phyloP scores from a whole-genome alignment of 768 basidiomycete genomes.

The Leucosporidium yakuticum region DNA sequence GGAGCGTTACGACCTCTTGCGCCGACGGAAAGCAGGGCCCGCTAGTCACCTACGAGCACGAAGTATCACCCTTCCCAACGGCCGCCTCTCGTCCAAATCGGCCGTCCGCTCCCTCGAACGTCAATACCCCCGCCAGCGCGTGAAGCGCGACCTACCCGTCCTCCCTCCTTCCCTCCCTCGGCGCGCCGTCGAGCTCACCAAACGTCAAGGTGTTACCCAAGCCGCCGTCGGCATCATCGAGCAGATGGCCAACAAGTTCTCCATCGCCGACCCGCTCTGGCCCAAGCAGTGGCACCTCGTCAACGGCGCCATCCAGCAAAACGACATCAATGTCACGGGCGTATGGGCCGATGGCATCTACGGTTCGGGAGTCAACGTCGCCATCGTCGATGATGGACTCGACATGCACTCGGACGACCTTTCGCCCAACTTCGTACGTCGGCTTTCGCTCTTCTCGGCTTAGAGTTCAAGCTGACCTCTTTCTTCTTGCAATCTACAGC shows the following conservation, averaged over 20 bases:
- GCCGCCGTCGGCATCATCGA: neutral
- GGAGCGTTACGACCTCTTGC: conserved; percentile 23
- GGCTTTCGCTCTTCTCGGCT: neutral
- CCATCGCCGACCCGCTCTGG: conserved; percentile 76
- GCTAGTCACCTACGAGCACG: neutral
- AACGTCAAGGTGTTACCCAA: neutral
- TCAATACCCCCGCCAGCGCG: conserved; percentile 40
- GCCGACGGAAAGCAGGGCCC: neutral
- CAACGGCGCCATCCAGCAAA: conserved; percentile 70
- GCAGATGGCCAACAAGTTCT: conserved; percentile 54
- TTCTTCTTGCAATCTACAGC: conserved; percentile 50
- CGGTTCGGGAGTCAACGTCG: conserved; percentile 76
- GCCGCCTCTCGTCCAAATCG: conserved; percentile 3
- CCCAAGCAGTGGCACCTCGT: conserved; percentile 87
- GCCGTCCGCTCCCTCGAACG: conserved; percentile 39
- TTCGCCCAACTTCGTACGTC: conserved; percentile 80
- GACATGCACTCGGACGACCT: conserved; percentile 81
- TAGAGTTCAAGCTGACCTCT: neutral
- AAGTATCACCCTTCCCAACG: conserved; percentile 2
- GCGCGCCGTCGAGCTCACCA: neutral
- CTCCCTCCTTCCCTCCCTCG: conserved; percentile 12
- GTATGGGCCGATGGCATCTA: conserved; percentile 88
- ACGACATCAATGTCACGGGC: conserved; percentile 78
- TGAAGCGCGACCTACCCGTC: conserved; percentile 41
- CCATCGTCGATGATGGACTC: conserved; percentile 89